Percentiles rank a stretch among this genome's conserved stretches.
Conservation (phyloP, 805 yeast species). For the Wickerhamomyces canadensis region DNA sequence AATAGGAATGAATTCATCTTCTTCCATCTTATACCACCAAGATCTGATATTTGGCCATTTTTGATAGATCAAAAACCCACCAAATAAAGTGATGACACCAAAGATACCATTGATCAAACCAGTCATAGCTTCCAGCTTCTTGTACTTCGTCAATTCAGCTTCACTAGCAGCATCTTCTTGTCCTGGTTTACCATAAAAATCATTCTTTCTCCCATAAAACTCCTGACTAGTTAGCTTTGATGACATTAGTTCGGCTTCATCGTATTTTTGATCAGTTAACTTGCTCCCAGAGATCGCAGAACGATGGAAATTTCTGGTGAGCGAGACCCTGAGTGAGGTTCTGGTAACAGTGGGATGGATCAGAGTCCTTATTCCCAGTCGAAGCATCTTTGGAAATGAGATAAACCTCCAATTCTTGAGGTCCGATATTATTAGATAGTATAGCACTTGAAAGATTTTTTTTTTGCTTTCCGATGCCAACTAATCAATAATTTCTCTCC, state of each 20-base stretch:
- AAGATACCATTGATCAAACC: constrained; percentile 17
- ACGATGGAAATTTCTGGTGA: neutral
- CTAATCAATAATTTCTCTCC: too few species aligned
- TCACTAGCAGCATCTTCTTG: constrained; percentile 11
- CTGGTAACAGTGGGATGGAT: neutral
- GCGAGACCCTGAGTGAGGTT: neutral
- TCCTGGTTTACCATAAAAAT: constrained; percentile 3
- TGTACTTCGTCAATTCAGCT: constrained; percentile 14
- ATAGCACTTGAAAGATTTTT: too few species aligned
- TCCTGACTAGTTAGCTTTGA: constrained; percentile 20
- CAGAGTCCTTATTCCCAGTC: neutral
- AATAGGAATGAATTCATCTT: constrained; percentile 18
- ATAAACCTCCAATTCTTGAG: too few species aligned
- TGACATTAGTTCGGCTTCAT: constrained; percentile 29
- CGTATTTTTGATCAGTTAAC: constrained; percentile 25
- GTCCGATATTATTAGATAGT: too few species aligned
- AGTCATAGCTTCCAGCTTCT: constrained; percentile 14
- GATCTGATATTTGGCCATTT: constrained; percentile 26
- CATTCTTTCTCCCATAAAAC: constrained; percentile 25
- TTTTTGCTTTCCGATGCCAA: too few species aligned
- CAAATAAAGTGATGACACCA: constrained; percentile 5
- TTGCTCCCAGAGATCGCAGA: neutral
- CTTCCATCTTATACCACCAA: constrained; percentile 26
- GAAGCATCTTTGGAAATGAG: neutral
- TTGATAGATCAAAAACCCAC: constrained; percentile 6